Evolutionary conservation across 306 rosid species (phyloP).

Genomic region (Vigna mungo): DNA sequence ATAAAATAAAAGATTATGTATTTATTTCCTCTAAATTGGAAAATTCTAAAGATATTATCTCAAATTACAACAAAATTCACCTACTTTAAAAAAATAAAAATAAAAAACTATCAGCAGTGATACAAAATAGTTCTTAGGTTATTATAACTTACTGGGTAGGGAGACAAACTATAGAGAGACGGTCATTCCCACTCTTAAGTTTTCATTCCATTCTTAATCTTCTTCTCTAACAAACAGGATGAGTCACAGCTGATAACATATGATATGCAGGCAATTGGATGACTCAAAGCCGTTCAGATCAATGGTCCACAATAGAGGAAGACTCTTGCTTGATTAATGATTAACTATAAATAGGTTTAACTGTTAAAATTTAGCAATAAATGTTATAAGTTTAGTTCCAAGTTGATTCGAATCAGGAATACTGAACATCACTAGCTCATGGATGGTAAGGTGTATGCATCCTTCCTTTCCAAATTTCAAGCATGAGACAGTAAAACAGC

Average conservation of each 20-base stretch:
- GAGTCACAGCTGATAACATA: not conserved
- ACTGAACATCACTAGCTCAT: not conserved
- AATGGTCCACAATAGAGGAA: not conserved
- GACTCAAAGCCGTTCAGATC: not conserved
- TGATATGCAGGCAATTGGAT: too few relatives aligned
- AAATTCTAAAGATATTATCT: too few relatives aligned
- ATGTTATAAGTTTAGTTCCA: not conserved
- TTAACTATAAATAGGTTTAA: not conserved
- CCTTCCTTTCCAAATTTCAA: constrained; percentile 36
- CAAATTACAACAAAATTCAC: too few relatives aligned
- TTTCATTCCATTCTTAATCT: not conserved
- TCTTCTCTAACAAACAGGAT: not conserved
- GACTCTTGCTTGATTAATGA: not conserved
- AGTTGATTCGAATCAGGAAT: not conserved
- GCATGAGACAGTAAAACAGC: constrained; percentile 27
- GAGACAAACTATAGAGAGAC: not conserved
- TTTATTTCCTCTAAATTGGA: too few relatives aligned
- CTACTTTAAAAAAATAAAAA: not conserved
- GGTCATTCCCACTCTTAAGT: not conserved
- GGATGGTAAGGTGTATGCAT: constrained; percentile 6
- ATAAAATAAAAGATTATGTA: too few relatives aligned
- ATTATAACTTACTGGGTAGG: not conserved
- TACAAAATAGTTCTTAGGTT: not conserved
- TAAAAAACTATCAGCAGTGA: not conserved
- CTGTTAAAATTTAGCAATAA: not conserved